Conservation (phyloP, 371 early-diverging fungal species). For the Mycotypha africana region DNA sequence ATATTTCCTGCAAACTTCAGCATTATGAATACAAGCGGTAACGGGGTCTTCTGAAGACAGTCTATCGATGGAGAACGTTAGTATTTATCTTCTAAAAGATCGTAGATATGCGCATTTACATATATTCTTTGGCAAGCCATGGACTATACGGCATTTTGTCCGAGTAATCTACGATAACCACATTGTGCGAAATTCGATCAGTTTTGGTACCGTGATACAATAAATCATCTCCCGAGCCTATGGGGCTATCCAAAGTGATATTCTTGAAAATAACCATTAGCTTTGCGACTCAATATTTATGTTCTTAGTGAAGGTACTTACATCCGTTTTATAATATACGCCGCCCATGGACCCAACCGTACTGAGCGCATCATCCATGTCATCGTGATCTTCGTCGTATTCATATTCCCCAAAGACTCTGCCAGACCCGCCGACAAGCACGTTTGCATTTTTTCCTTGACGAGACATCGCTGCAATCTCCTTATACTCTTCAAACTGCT, state of each 20-base stretch:
- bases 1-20: constrained; percentile 43
- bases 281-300: background rate
- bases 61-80: constrained; percentile 12
- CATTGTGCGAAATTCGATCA: constrained; percentile 36
- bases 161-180: constrained; percentile 39
- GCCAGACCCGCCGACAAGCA: constrained; percentile 34
- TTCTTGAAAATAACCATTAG: constrained; percentile 13
- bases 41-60: constrained; percentile 50
- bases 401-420: constrained; percentile 47
- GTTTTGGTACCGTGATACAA: constrained; percentile 35
- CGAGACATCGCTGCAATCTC: constrained; percentile 51
- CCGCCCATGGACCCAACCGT: constrained; percentile 27
- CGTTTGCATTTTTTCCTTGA: constrained; percentile 42
- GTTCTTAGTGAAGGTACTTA: constrained; percentile 8
- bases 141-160: constrained; percentile 49
- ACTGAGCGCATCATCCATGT: constrained; percentile 40
- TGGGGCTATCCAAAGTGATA: constrained; percentile 21
- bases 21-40: constrained; percentile 58
- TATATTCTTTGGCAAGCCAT: constrained; percentile 50
- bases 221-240: constrained; percentile 28
- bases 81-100: background rate
- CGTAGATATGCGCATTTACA: constrained; percentile 20
- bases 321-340: constrained; percentile 40
- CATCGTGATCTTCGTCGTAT: constrained; percentile 46
- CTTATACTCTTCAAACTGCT: constrained; percentile 50